Evolutionary conservation across 768 basidiomycete species (phyloP).

Genomic region (Russula sp.): DNA sequence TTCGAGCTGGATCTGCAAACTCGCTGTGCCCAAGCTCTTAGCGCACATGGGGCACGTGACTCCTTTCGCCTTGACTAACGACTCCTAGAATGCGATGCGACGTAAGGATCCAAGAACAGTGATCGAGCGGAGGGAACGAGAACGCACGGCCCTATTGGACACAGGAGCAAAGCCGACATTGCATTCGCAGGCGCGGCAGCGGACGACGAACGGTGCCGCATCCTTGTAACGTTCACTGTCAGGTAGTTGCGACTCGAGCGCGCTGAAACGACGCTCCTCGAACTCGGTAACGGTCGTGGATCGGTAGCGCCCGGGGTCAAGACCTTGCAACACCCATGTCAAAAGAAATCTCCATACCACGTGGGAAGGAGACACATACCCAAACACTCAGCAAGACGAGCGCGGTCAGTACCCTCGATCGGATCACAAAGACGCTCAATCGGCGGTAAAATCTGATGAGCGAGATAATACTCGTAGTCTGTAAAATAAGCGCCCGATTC

Average conservation of each 20-base stretch:
- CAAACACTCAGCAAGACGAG: constrained; percentile 91
- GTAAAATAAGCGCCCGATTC: not conserved
- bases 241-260: constrained; percentile 85
- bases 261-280: constrained; percentile 67
- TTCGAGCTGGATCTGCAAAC: constrained; percentile 83
- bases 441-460: constrained; percentile 89
- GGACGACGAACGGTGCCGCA: constrained; percentile 63
- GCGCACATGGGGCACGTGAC: constrained; percentile 69
- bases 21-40: constrained; percentile 49
- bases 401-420: constrained; percentile 91
- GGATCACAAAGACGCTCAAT: constrained; percentile 94
- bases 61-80: constrained; percentile 62
- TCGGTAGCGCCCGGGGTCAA: constrained; percentile 59
- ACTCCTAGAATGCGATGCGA: constrained; percentile 46
- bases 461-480: constrained; percentile 93
- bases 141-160: constrained; percentile 53
- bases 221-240: constrained; percentile 87
- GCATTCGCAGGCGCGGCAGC: constrained; percentile 72
- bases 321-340: constrained; percentile 40
- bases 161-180: constrained; percentile 57
- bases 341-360: not conserved
- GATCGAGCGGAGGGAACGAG: not conserved
- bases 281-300: constrained; percentile 37
- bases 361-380: constrained; percentile 47
- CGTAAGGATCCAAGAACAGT: not conserved